Conservation (phyloP, 129 eudicot genomes). For the Flaveria trinervia region DNA sequence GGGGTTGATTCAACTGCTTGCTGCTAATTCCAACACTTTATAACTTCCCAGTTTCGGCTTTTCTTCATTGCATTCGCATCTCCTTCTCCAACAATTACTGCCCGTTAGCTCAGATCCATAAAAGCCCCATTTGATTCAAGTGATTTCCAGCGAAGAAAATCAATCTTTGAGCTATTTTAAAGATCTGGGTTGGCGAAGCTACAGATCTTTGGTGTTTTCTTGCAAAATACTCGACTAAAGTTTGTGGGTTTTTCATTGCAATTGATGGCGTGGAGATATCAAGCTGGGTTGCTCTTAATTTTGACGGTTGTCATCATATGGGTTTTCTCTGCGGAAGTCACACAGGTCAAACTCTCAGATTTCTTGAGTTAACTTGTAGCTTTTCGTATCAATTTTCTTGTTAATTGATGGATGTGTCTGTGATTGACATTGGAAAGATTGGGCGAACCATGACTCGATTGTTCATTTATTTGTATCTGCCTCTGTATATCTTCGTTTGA, state of each 20-base stretch:
- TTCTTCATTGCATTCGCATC: slow-evolving; percentile 16
- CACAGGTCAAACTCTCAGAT: slow-evolving; percentile 63
- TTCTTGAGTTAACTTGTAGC: not conserved
- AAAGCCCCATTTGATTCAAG: slow-evolving; percentile 27
- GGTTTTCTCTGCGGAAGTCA: slow-evolving; percentile 98
- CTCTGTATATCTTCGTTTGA: slow-evolving; percentile 9
- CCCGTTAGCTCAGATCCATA: slow-evolving; percentile 27
- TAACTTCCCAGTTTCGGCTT: slow-evolving; percentile 3
- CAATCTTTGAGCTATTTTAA: slow-evolving; percentile 19
- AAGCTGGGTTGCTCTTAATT: slow-evolving; percentile 76
- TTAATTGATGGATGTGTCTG: not conserved
- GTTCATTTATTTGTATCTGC: not conserved
- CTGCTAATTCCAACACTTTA: not conserved
- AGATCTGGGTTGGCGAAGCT: slow-evolving; percentile 36
- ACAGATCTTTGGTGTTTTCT: slow-evolving; percentile 35
- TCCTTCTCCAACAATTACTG: slow-evolving; percentile 15
- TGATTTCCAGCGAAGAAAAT: slow-evolving; percentile 13
- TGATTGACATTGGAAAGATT: slow-evolving; percentile 4
- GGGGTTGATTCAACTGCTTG: not conserved
- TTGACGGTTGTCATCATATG: slow-evolving; percentile 89
- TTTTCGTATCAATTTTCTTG: not conserved
- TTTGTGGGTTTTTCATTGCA: slow-evolving; percentile 34
- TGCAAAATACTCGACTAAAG: slow-evolving; percentile 5
- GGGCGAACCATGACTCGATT: too few species aligned
- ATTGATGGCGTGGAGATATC: slow-evolving; percentile 87